A percentile compares a stretch with the other conserved stretches of the same genome.
These are phyloP conservation scores for Aegle marmelos DNA, from an alignment of 345 rosid species.

Conservation along the genomic window DNA sequence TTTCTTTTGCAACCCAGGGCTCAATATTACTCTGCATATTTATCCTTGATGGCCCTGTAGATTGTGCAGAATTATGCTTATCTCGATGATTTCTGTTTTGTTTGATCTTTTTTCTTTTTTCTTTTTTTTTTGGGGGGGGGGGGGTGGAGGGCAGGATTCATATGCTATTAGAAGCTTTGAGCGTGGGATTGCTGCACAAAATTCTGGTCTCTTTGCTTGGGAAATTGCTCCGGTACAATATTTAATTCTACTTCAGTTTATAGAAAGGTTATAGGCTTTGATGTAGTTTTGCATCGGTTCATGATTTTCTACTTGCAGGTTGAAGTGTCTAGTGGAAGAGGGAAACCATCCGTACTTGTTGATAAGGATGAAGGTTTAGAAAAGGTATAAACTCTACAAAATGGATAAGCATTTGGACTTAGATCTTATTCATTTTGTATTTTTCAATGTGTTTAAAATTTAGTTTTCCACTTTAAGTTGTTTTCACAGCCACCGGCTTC, in stretches of 20 bases:
- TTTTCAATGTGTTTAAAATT: neutral
- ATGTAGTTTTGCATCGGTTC: neutral
- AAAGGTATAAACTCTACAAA: conserved; percentile 48
- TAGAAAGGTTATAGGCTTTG: neutral
- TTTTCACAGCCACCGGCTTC: neutral
- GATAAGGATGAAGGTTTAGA: conserved; percentile 83
- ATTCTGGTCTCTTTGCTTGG: conserved; percentile 68
- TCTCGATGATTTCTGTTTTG: neutral
- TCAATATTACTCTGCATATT: neutral
- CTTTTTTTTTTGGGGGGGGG: neutral
- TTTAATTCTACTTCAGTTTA: conserved; percentile 13
- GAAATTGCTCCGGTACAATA: conserved; percentile 70
- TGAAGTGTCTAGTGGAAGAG: conserved; percentile 78
- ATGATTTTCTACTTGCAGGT: conserved; percentile 50
- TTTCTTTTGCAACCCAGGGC: neutral
- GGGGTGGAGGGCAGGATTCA: conserved; percentile 47
- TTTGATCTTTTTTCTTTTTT: conserved; percentile 6
- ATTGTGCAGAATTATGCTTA: neutral
- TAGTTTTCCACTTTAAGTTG: neutral
- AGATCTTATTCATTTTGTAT: neutral
- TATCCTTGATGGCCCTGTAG: neutral
- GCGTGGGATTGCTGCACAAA: conserved; percentile 78
- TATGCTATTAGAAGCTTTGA: conserved; percentile 84
- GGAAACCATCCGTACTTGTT: conserved; percentile 54
- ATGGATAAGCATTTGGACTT: neutral